Base-by-base conservation (phyloP, 1,139 yeast genomes). In the Geotrichum bryndzae region DNA sequence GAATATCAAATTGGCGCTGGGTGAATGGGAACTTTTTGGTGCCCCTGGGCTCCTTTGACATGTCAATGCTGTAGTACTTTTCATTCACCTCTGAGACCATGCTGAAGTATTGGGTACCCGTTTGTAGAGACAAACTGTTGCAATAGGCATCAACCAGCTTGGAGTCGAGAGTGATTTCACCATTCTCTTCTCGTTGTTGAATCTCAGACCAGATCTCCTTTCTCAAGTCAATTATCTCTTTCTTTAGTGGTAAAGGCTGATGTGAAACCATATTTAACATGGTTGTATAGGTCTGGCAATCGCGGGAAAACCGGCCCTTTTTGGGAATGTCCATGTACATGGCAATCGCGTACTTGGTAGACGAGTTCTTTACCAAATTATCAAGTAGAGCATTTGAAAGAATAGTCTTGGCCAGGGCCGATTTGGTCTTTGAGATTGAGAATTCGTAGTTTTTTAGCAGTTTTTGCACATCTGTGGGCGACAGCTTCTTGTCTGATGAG, bases 211-310 rank as follows among this genome's bases (percentile, higher is more conserved):
- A 62, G 18, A 60, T 54, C 2, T 33, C 33, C 22, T 60, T 57
- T 50, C 60, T 50, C 22, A 58, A 18, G 15, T 56, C 45, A 29
- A 50, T 27, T 7, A 56, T 53, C 3, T 56, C 56, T 4, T 58
- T 55, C 10, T 53, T 18, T 4, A 58, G 56, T 10, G 62, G 62
- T 15, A 41, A 4, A 35, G 62, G 59, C 53, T 56, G 59, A 25
- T 59, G 61, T 2, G 61, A 31, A 8, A 62, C 53, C 58, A 62
- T 46, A 41, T 60, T 62, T 11, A 62, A 55, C 53, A 62, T 57
- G 7, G 63, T 58, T 8, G 64, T 57, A 52, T 62, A 62, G 2
- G 64, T 62, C n/a, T 55, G 51, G 50, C 46, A 25, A 51, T 62
- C 64, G 56, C 63, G 58, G 2, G 63, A 60, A 51, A 62, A 60